phyloP scores from a whole-genome alignment of 2,329 filamentous ascomycete genomes.

The Fusarium guadeloupense region DNA sequence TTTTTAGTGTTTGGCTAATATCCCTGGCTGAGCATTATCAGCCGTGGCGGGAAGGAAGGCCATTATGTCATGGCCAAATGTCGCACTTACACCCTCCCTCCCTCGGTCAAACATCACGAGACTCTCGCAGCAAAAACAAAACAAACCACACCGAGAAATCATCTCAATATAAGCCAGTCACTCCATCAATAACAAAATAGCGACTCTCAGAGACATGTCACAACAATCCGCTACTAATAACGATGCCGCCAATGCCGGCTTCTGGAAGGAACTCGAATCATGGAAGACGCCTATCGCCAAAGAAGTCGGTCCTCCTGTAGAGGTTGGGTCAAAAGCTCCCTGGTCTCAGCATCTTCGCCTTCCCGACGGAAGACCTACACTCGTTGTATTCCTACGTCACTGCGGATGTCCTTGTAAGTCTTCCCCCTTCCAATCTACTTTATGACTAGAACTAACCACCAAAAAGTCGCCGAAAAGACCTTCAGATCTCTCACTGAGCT shows the following conservation, averaged over 20 bases:
- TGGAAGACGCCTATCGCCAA: constrained; percentile 54
- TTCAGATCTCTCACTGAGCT: constrained; percentile 64
- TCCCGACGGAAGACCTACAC: constrained; percentile 63
- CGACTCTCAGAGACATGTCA: constrained; percentile 16
- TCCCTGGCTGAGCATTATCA: not conserved
- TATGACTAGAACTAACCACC: not conserved
- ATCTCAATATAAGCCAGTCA: not conserved
- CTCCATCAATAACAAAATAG: not conserved
- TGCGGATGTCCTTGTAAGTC: constrained; percentile 77
- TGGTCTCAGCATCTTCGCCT: constrained; percentile 61
- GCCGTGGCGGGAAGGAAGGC: not conserved
- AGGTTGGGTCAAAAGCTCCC: constrained; percentile 65
- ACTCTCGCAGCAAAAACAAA: not conserved
- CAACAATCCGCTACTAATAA: constrained; percentile 6
- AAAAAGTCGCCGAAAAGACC: constrained; percentile 72
- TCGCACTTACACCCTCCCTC: constrained; percentile 14
- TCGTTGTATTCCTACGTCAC: constrained; percentile 75
- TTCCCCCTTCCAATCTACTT: not conserved
- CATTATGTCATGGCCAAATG: constrained; percentile 32
- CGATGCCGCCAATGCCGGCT: constrained; percentile 21
- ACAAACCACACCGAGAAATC: not conserved
- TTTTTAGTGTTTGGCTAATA: not conserved
- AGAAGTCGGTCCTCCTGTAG: constrained; percentile 58
- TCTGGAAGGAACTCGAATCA: constrained; percentile 53
- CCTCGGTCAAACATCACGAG: constrained; percentile 13